Evolutionary conservation across 2,329 filamentous ascomycete species (phyloP), one percentile per base, ranked within the genome.

Genomic region (Clonostachys chloroleuca): DNA sequence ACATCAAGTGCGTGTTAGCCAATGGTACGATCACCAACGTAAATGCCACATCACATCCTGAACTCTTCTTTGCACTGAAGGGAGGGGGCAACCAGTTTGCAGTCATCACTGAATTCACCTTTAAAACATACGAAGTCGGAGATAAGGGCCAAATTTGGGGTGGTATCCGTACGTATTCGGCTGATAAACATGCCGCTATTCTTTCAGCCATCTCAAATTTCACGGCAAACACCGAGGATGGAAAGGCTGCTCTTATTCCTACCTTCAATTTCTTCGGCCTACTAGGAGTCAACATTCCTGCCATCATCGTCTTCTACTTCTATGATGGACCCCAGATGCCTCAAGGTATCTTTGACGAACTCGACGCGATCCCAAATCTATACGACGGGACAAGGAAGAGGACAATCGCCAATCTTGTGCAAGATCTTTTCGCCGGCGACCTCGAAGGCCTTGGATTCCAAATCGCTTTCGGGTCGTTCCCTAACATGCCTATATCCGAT

Each of bases 131-230:
- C 47, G 55, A 60, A 12, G 60, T 65, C 24, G 24, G 24, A 30
- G 24, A 30, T 30, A 10, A 10, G 33, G 62, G 54, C 33, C 47
- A 65, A 43, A 59, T 69, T 16, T 70, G 65, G 64, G 67, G 67
- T 13, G 67, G 68, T 3, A 54, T 54, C 6, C 59, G 64, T 5
- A 44, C 62, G 14, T 70, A 68, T 51, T 54, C 53, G 16, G 47
- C 41, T 6, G 49, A 40, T 12, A 51, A 65, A 18, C 53, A 56
- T 1, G 52, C 58, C 12, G 53, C 57, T 24, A 52, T 69, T 18
- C 61, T 59, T 48, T 53, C 54, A 34, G 60, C 59, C 12, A 50
- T 67, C 16, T 63, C 67, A 48, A 51, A 61, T n/a, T 66, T 63
- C 40, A 50, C 58, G 2, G 52, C 55, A 5, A 49, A 52, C 8